Evolutionary conservation across 148 eudicot species (phyloP), one percentile per base, ranked within the genome.

Genomic region (Fagopyrum tataricum): DNA sequence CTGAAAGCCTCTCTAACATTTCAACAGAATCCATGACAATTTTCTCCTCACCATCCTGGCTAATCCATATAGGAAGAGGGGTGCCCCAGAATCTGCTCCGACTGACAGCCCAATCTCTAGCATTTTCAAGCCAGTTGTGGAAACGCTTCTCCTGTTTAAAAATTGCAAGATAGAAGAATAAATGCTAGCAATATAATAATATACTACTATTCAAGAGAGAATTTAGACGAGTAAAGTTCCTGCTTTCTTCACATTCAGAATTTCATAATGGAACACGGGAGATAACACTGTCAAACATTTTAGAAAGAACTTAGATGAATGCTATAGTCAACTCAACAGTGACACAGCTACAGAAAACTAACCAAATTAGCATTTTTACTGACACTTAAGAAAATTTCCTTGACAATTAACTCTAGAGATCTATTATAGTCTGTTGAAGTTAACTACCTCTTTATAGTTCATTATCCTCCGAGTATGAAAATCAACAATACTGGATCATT

Each of bases 51-150:
- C 96, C 93, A 79, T 95, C 94, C 24, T 88, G 87, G 78, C 99
- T 95, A 70, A 84, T 83, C 99, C 97, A 92, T 13, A 92, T 73
- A 23, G 97, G 99, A 80, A 95, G 96, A 79, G 99, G 98, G 14
- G 97, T 95, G 41, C 97, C 99, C 99, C 99, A 95, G 76, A 91
- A 95, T 81, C 99, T 84, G 83, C 97, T 95, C 78, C 99, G 87
- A 82, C 97, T 91, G 31, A 95, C 89, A 46, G 97, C 96, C 99
- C 99, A 95, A 72, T 95, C 99, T 80, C 99, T 90, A 31, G 97
- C 99, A 87, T 95, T 95, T 86, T 95, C 97, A 20, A 95, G 87
- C 99, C 99, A 95, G 74, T 95, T 95, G 73, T 95, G 99, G 79
- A 95, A 95, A 8, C 97, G 94, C 71, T 95, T 95, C 79, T 92